phyloP scores from a whole-genome alignment of 2,329 filamentous ascomycete species.

The Xylaria digitata region DNA sequence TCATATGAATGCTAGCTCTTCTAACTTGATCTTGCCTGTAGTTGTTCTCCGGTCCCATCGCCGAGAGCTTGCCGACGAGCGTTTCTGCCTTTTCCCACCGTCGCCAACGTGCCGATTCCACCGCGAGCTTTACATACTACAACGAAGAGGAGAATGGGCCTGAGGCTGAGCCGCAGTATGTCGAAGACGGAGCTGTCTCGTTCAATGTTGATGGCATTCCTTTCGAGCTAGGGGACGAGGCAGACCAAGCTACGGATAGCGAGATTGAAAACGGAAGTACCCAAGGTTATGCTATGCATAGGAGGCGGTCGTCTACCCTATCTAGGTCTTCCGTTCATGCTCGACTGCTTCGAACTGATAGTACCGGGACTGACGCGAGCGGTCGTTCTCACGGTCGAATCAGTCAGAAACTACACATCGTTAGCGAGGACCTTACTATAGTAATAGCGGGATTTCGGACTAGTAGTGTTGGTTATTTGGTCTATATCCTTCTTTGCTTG shows the following conservation, averaged over 20 bases:
- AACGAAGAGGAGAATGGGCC: constrained; percentile 70
- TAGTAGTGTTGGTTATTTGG: constrained; percentile 72
- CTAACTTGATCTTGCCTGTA: constrained; percentile 48
- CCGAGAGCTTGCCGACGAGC: constrained; percentile 95
- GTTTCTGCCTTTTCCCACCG: constrained; percentile 92
- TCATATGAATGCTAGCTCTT: constrained; percentile 32
- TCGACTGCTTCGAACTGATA: constrained; percentile 78
- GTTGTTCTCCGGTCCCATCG: constrained; percentile 91
- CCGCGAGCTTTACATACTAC: constrained; percentile 89
- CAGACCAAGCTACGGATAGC: constrained; percentile 53
- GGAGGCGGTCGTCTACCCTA: constrained; percentile 71
- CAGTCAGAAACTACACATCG: constrained; percentile 92
- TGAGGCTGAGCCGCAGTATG: constrained; percentile 53
- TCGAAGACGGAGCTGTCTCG: constrained; percentile 51
- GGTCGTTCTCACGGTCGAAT: constrained; percentile 70
- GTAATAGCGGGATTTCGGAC: constrained; percentile 92
- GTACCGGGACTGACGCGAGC: constrained; percentile 75
- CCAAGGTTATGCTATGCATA: constrained; percentile 63
- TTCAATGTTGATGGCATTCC: constrained; percentile 51
- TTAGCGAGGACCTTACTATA: constrained; percentile 92
- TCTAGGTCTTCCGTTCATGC: constrained; percentile 68
- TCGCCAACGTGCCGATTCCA: constrained; percentile 82
- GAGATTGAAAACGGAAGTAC: constrained; percentile 57
- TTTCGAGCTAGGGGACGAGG: constrained; percentile 47
- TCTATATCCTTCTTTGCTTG: constrained; percentile 78